These are phyloP conservation scores for Colletotrichum sp. DNA, from an alignment of 2,329 filamentous ascomycete genomes.

Conservation along the genomic window DNA sequence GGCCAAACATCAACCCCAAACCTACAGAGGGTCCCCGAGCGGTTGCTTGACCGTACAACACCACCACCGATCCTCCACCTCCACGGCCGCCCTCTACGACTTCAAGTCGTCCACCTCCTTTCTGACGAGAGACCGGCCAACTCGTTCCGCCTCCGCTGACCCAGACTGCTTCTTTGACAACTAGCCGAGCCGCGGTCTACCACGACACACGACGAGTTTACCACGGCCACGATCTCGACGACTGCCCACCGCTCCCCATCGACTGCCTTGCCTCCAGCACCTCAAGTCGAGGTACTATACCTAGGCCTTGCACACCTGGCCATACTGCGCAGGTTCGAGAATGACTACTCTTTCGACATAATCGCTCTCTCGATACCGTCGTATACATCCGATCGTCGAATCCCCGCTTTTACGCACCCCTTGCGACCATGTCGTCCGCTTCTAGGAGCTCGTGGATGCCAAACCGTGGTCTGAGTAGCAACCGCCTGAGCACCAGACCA, in stretches of 20 bases:
- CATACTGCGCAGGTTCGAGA: conserved; percentile 18
- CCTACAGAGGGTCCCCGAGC: conserved; percentile 21
- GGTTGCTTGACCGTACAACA: conserved; percentile 20
- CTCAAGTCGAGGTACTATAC: background rate
- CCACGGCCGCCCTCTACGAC: background rate
- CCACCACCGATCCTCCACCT: background rate
- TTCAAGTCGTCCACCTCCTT: background rate
- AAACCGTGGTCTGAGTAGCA: conserved; percentile 51
- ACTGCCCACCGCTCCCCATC: background rate
- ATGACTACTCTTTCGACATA: conserved; percentile 16
- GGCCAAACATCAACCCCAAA: conserved; percentile 21
- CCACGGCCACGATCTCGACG: background rate
- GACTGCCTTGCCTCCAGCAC: background rate
- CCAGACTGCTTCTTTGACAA: background rate
- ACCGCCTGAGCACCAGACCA: conserved; percentile 43
- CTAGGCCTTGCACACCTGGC: background rate
- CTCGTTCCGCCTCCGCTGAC: background rate
- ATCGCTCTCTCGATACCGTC: background rate
- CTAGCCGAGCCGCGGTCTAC: background rate
- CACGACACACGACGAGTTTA: background rate
- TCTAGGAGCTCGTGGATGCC: conserved; percentile 53
- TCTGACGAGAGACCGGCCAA: background rate
- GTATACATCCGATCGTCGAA: conserved; percentile 7
- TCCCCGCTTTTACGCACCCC: background rate
- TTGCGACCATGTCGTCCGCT: conserved; percentile 52